A percentile compares a stretch with the other conserved stretches of the same genome.
These are phyloP conservation scores for Arthrobotrys sinensis DNA, from an alignment of 2,329 filamentous ascomycete species.

Conservation along the genomic window DNA sequence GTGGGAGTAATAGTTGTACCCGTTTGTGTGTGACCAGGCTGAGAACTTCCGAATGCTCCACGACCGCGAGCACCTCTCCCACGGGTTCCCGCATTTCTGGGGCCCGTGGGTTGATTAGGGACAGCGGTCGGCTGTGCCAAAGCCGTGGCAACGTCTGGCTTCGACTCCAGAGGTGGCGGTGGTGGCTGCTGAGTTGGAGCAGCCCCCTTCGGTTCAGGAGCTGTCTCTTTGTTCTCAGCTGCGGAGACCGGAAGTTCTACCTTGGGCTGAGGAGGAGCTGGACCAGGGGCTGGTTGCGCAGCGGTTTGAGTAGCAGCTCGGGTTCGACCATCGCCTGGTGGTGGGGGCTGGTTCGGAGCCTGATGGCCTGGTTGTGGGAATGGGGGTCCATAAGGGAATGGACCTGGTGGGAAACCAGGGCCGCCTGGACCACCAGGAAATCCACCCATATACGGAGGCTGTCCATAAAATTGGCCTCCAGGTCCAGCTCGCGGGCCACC, in stretches of 20 bases:
- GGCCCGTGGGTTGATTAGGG: constrained; percentile 46
- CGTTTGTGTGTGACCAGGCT: constrained; percentile 57
- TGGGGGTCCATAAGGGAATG: constrained; percentile 54
- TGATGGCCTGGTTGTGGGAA: constrained; percentile 42
- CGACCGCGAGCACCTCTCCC: constrained; percentile 48
- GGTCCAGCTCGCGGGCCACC: constrained; percentile 34
- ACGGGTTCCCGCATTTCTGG: constrained; percentile 36
- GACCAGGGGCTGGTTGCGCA: constrained; percentile 14
- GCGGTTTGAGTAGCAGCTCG: constrained; percentile 37
- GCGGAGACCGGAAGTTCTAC: constrained; percentile 35
- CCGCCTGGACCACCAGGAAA: constrained; percentile 39
- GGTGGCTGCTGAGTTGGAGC: constrained; percentile 36
- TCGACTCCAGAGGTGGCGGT: constrained; percentile 50
- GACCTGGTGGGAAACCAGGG: constrained; percentile 44
- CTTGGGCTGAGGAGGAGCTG: constrained; percentile 26
- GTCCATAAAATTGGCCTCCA: constrained; percentile 51
- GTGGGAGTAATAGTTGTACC: constrained; percentile 49
- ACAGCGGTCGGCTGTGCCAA: constrained; percentile 35
- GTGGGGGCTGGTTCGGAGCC: constrained; percentile 24
- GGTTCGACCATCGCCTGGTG: constrained; percentile 26
- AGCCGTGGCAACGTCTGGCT: constrained; percentile 55
- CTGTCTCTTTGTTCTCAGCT: constrained; percentile 24
- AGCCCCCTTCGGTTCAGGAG: constrained; percentile 17
- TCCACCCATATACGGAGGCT: constrained; percentile 54
- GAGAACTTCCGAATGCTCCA: constrained; percentile 49